Evolutionary conservation across 1,284 basidiomycete species (phyloP), one percentile per base, ranked within the genome.

Genomic region (Lignosus rhinocerotis): DNA sequence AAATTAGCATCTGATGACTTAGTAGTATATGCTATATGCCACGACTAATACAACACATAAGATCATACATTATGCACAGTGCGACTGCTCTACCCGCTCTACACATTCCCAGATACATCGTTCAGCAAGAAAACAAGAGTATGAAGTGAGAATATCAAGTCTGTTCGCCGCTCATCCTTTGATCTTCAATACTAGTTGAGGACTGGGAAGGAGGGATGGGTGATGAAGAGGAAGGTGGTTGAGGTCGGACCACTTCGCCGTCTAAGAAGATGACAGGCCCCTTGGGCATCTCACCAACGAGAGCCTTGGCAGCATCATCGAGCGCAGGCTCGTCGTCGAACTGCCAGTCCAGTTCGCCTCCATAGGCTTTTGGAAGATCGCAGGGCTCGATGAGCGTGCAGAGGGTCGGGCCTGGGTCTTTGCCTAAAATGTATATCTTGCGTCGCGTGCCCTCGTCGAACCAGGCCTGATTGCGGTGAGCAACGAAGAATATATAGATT

Each of bases 381-480:
- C 78, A 65, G 1, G 75, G 70, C 44, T 85, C 71, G 31, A 92
- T 80, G 46, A 90, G 71, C 33, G 77, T 75, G 14, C 76, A 73
- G 0, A 91, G 76, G 2, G 75, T 74, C 4, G 76, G 70, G 4
- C 80, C 80, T 3, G 81, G 78, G 58, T 86, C 80, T 54, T 79
- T 80, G 6, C 85, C 84, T 19, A 91, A 73, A 14, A 92, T 77
- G 65, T 87, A 81, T 21, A 92, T 83, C 75, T 92, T 92, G 60
- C 78, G 79, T 7, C 86, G 80, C 6, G 90, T 92, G 46, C 80
- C 82, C 70, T 88, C 86, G 67, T 92, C 90, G 68, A 92, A 92
- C 86, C 87, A 91, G 19, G 78, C 81, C 85, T 83, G 57, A 21
- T 7, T 30, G 17, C 9, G 36, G 10, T 30, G 25, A 38, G 19